These are phyloP conservation scores for Trypanosoma avium DNA, from an alignment of 208 protist genomes.

Conservation along the genomic window DNA sequence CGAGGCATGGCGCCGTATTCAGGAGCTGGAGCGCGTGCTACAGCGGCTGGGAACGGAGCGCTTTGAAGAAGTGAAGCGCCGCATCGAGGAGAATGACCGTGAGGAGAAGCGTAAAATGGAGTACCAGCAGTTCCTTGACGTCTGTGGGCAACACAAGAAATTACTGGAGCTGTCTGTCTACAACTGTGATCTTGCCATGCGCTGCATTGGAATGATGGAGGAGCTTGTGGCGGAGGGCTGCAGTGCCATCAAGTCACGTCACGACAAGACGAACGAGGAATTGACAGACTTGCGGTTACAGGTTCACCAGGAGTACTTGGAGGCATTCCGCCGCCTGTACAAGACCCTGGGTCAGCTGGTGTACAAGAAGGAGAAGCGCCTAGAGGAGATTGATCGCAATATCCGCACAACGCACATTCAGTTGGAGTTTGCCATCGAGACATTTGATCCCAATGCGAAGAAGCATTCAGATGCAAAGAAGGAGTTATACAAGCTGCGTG, in stretches of 20 bases:
- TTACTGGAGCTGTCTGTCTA: slow-evolving; percentile 79
- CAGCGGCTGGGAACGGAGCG: slow-evolving; percentile 76
- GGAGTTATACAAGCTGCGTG: slow-evolving; percentile 69
- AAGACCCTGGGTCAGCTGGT: slow-evolving; percentile 75
- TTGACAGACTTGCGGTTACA: slow-evolving; percentile 54
- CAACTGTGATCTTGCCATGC: slow-evolving; percentile 75
- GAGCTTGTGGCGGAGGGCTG: slow-evolving; percentile 74
- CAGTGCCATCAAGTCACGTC: slow-evolving; percentile 65
- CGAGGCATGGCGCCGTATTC: slow-evolving; percentile 76
- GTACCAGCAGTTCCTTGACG: slow-evolving; percentile 87
- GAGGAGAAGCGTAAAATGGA: slow-evolving; percentile 83
- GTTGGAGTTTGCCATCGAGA: slow-evolving; percentile 75
- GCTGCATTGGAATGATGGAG: slow-evolving; percentile 68
- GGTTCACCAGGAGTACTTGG: slow-evolving; percentile 71
- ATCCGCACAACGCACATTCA: slow-evolving; percentile 73
- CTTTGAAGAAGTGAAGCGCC: slow-evolving; percentile 84
- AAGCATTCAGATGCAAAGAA: slow-evolving; percentile 70
- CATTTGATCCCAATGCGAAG: slow-evolving; percentile 75
- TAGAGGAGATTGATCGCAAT: slow-evolving; percentile 80
- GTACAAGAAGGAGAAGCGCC: slow-evolving; percentile 76
- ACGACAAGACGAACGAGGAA: slow-evolving; percentile 73
- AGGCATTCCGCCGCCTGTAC: slow-evolving; percentile 71
- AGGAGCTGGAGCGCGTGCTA: slow-evolving; percentile 76
- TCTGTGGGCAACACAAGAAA: slow-evolving; percentile 75
- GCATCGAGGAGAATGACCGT: slow-evolving; percentile 81